Evolutionary conservation across 306 rosid genomes (phyloP), one percentile per base, ranked within the genome.

Genomic region (Arachis stenosperma): DNA sequence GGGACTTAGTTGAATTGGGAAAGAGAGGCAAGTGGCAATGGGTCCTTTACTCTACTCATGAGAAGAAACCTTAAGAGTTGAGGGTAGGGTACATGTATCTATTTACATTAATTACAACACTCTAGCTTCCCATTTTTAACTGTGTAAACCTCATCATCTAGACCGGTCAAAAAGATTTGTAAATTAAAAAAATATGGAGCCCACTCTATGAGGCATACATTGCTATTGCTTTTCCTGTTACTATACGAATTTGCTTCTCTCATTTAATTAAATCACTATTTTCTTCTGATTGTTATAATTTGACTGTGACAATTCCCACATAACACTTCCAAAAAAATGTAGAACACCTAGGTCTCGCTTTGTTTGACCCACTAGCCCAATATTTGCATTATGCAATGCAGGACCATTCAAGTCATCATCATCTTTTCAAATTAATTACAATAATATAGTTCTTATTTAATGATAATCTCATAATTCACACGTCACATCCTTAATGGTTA

Each of bases 401-500:
- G 7, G 39, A 57, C 40, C n/a, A 27, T 57, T 57, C 40, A 8
- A 22, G 27, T 22, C 27, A 22, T 22, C 10, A 57, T 57, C 4
- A 57, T 29, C 41, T 58, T 58, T 13, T 50, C 13, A 50, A 15
- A 56, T 22, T 56, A 27, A 27, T 22, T 27, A 2, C 3, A 3
- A 58, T 33, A 33, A 33, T 33, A 33, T 1, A 55, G 36, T 56
- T 58, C 41, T 4, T 30, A 9, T 58, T 58, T 58, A 29, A 58
- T 29, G 39, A 58, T 58, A 56, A 56, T 56, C 9, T 56, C 61
- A 56, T 56, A 56, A 27, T 56, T 56, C 63, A 58, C 33, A 58
- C 27, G 41, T 9, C 63, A 58, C 42, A 11, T 29, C 63, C 5
- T 58, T 29, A 58, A 27, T 9, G 1, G 27, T 22, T 22, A 22